These are phyloP conservation scores for Stephania yunnanensis DNA, from an alignment of 164 flowering plant species.

Conservation along the genomic window DNA sequence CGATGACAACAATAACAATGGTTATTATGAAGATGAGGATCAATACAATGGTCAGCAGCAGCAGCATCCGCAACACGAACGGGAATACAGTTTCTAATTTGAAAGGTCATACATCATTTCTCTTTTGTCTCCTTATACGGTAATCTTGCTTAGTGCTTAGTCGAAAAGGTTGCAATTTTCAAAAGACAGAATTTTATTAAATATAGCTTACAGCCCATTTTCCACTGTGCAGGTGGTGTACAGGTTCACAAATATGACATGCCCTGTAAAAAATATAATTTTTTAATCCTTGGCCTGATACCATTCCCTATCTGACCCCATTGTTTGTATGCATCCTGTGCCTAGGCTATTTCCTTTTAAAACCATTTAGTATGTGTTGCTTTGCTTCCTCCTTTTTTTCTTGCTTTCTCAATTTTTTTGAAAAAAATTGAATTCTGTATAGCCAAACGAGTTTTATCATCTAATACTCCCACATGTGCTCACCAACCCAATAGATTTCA, in stretches of 20 bases:
- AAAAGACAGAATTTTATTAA: conserved; percentile 15
- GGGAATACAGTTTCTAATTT: conserved; percentile 36
- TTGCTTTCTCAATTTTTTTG: neutral
- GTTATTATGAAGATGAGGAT: conserved; percentile 25
- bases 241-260: conserved; percentile 53
- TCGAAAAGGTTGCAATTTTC: conserved; percentile 1
- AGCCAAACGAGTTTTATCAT: neutral
- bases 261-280: conserved; percentile 19
- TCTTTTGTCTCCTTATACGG: neutral
- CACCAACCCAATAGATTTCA: too few relatives aligned
- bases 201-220: conserved; percentile 49
- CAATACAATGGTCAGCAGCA: conserved; percentile 24
- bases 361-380: neutral
- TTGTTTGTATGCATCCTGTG: conserved; percentile 6
- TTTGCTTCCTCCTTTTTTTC: neutral
- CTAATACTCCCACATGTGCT: neutral
- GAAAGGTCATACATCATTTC: conserved; percentile 27
- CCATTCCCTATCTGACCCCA: neutral
- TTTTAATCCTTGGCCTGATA: neutral
- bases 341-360: neutral
- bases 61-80: conserved; percentile 12
- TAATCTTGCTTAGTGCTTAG: conserved; percentile 13
- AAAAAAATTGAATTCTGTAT: neutral
- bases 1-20: conserved; percentile 13
- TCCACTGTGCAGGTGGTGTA: conserved; percentile 72